Evolutionary conservation across 306 rosid genomes (phyloP).

Genomic region (Quercus engelmannii): DNA sequence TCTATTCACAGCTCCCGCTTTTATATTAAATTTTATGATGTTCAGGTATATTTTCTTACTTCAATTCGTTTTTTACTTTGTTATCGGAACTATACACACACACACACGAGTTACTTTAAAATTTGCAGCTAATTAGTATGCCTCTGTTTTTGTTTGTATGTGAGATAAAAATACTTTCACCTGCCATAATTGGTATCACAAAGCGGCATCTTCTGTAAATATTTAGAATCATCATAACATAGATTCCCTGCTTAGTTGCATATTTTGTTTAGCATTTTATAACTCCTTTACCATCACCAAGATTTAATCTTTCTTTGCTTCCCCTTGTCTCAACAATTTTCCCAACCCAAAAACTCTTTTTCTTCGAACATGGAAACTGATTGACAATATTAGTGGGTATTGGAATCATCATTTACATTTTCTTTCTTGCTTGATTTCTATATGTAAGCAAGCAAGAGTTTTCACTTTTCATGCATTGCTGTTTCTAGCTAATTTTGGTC

Average conservation of each 20-base stretch:
- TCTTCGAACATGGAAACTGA: not conserved
- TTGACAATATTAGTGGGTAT: not conserved
- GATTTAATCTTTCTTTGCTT: not conserved
- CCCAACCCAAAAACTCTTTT: not conserved
- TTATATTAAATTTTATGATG: conserved; percentile 84
- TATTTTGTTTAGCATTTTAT: not conserved
- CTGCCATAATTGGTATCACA: not conserved
- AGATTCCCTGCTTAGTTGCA: not conserved
- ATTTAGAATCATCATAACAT: too few relatives aligned
- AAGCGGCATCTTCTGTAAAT: too few relatives aligned
- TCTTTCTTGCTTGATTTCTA: not conserved
- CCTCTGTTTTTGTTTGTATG: not conserved
- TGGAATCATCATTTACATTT: not conserved
- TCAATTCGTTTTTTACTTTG: not conserved
- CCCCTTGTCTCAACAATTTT: not conserved
- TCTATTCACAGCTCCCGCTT: conserved; percentile 80
- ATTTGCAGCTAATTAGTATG: not conserved
- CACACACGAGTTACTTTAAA: not conserved
- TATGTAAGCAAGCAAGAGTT: not conserved
- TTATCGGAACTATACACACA: not conserved
- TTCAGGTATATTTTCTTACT: conserved; percentile 41
- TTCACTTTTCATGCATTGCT: too few relatives aligned
- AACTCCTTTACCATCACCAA: not conserved
- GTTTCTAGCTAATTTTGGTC: too few relatives aligned
- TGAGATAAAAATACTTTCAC: not conserved